Evolutionary conservation across 495 filamentous ascomycete genomes (phyloP).

Genomic region (Pyrenula massariospora): DNA sequence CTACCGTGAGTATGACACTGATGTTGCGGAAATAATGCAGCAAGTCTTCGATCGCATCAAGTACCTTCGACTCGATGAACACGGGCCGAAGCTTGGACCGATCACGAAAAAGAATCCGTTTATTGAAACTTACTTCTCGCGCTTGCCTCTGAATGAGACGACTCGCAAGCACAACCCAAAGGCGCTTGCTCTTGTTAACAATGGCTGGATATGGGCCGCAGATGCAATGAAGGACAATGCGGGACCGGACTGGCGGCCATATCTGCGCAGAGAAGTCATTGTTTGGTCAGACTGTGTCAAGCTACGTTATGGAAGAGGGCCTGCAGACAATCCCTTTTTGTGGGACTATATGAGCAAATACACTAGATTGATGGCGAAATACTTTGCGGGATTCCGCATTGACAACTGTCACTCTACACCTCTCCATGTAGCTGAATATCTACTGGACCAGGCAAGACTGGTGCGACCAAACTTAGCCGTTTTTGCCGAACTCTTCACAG

Average conservation of each 20-base stretch:
- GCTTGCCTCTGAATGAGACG: conserved; percentile 66
- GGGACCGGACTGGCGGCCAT: conserved; percentile 75
- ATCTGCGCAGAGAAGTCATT: conserved; percentile 88
- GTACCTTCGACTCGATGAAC: conserved; percentile 79
- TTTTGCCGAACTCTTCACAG: conserved; percentile 93
- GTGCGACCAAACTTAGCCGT: conserved; percentile 84
- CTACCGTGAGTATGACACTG: conserved; percentile 82
- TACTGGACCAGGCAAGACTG: conserved; percentile 81
- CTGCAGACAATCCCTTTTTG: conserved; percentile 79
- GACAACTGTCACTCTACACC: conserved; percentile 99
- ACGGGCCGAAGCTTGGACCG: conserved; percentile 79
- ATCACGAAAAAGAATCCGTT: conserved; percentile 67
- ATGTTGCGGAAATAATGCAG: conserved; percentile 70
- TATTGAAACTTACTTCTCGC: conserved; percentile 94
- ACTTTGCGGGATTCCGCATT: conserved; percentile 90
- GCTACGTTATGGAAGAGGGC: conserved; percentile 73
- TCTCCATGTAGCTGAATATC: conserved; percentile 80
- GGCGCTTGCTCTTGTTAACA: conserved; percentile 78
- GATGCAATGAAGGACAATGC: conserved; percentile 91
- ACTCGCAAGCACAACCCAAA: conserved; percentile 66
- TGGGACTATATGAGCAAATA: conserved; percentile 96
- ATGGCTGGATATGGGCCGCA: conserved; percentile 98
- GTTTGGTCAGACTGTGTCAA: conserved; percentile 99
- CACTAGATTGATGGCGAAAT: conserved; percentile 85
- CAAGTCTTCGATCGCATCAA: conserved; percentile 91